phyloP scores from a whole-genome alignment of 331 rosid genomes.

The Arachis monticola region DNA sequence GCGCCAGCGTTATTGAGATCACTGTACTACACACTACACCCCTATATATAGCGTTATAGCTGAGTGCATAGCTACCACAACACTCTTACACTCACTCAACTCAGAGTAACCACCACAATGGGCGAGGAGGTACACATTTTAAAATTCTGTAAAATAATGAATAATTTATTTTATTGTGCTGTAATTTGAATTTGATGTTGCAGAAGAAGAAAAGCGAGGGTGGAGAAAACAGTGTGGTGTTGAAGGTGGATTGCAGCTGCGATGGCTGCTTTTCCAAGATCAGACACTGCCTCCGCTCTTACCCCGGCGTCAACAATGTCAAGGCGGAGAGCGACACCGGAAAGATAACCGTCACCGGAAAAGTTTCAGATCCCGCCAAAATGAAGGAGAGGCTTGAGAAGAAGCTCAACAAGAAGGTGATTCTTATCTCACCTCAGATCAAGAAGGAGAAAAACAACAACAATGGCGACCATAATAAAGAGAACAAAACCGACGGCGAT shows the following conservation, averaged over 20 bases:
- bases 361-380: conserved; percentile 58
- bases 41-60: not conserved
- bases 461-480: conserved; percentile 26
- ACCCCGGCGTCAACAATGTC: conserved; percentile 71
- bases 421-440: conserved; percentile 47
- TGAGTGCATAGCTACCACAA: not conserved
- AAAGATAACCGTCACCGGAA: conserved; percentile 72
- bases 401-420: conserved; percentile 79
- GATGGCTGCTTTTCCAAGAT: conserved; percentile 77
- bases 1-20: not conserved
- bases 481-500: conserved; percentile 50
- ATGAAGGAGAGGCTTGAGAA: conserved; percentile 57
- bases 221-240: conserved; percentile 53
- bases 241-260: conserved; percentile 77
- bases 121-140: conserved; percentile 30
- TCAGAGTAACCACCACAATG: conserved; percentile 26
- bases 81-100: not conserved
- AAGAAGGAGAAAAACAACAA: conserved; percentile 57
- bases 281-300: conserved; percentile 35
- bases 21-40: not conserved
- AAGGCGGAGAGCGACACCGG: conserved; percentile 58
- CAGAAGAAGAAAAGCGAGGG: conserved; percentile 43
- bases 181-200: not conserved
- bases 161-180: too few relatives aligned
- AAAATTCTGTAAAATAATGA: too few relatives aligned